These are phyloP conservation scores for Vanderwaltozyma verrucispora DNA, from an alignment of 805 yeast genomes.

Conservation along the genomic window DNA sequence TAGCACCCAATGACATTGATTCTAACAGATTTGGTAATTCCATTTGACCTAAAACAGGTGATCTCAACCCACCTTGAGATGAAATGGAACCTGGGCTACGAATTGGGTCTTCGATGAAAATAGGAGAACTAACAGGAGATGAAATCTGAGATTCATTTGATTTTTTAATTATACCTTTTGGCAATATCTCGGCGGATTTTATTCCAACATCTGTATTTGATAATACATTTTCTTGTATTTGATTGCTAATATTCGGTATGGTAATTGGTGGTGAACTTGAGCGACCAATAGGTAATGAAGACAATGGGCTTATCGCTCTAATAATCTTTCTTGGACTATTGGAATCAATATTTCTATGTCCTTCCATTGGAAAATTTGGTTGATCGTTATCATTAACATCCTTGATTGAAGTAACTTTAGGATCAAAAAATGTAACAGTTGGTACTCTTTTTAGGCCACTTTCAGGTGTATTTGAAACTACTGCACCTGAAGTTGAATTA, in stretches of 20 bases:
- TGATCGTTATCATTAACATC: neutral
- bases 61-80: neutral
- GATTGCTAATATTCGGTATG: neutral
- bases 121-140: neutral
- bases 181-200: neutral
- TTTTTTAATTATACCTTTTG: slow-evolving; percentile 1
- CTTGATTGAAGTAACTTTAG: slow-evolving; percentile 5
- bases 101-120: neutral
- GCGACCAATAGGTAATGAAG: neutral
- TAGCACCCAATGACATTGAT: neutral
- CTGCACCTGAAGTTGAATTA: slow-evolving; percentile 25
- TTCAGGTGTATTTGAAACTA: slow-evolving; percentile 22
- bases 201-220: neutral
- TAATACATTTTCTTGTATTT: neutral
- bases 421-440: slow-evolving; percentile 25
- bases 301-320: slow-evolving; percentile 1
- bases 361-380: neutral
- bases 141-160: slow-evolving; percentile 1
- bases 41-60: neutral
- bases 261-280: neutral
- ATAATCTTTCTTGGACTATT: neutral
- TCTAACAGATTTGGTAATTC: neutral
- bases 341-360: neutral
- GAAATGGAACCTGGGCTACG: neutral
- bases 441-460: slow-evolving; percentile 24